Base-by-base conservation (phyloP, 148 eudicot species). In the Bassia scoparia region DNA sequence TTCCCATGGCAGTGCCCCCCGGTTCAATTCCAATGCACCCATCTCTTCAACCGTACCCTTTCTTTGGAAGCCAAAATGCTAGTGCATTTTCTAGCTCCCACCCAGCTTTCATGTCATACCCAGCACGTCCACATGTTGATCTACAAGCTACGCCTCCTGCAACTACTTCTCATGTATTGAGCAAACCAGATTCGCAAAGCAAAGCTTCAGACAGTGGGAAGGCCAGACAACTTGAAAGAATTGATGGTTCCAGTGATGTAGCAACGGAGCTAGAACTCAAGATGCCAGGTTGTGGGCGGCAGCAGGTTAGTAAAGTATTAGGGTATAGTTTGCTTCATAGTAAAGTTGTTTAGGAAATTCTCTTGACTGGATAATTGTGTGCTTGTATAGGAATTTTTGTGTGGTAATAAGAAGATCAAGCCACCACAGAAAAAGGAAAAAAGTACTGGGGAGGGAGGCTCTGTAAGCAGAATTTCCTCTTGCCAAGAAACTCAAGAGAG, bases 231-330 rank as follows among this genome's bases (percentile, higher is more conserved):
- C 71, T 63, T 66, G 84, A 82, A 43, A 74, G 66, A 82, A 71
- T 68, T 10, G 87, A 82, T 11, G 83, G 75, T 68, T 81, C 86
- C 38, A 75, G 65, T 72, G 89, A 86, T 50, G 86, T 86, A 59
- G 84, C 81, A 46, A 88, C 92, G n/a, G 86, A 84, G 41, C 69
- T 88, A 69, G 92, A 84, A 81, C 89, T 88, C 68, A 87, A 87
- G 83, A 86, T 77, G 44, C 89, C 92, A n/a, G 92, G 92, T 35
- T 86, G 87, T n/a, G 77, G 77, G 41, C 76, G 69, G 55, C 82
- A 76, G 56, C 82, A 86, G 89, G 92, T 88, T n/a, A 70, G 82
- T 75, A 69, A 11, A 55, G 58, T 37, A 26, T 37, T n/a, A 10
- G 31, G 63, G 33, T 15, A 29, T 38, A 2, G 46, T 34, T 59